phyloP scores from a whole-genome alignment of 768 basidiomycete genomes.

The Suillus lakei region DNA sequence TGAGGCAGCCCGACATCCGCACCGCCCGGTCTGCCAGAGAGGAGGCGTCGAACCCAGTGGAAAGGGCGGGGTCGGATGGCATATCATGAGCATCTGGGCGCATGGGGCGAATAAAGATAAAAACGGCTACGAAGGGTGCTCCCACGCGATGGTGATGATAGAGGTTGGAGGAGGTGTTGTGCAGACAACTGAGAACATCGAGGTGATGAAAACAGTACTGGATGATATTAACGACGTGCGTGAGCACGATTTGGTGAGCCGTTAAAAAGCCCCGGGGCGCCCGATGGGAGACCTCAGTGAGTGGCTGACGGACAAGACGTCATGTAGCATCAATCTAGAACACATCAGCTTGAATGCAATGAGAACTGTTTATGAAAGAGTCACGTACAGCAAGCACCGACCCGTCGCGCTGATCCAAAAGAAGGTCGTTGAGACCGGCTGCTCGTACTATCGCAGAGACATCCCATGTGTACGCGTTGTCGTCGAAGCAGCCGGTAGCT shows the following conservation, averaged over 20 bases:
- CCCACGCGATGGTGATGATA: too few species aligned
- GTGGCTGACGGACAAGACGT: neutral
- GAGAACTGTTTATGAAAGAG: neutral
- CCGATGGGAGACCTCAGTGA: too few species aligned
- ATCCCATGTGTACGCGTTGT: too few species aligned
- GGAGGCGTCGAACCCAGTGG: neutral
- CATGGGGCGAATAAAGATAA: neutral
- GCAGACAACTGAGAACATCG: neutral
- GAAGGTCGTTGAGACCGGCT: too few species aligned
- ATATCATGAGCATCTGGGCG: neutral
- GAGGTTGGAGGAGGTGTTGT: neutral
- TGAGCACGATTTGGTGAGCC: neutral
- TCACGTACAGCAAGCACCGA: neutral
- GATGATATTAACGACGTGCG: neutral
- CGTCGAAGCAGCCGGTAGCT: too few species aligned
- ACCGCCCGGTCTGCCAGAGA: neutral
- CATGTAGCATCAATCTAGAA: neutral
- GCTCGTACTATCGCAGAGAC: too few species aligned
- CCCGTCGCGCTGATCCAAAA: too few species aligned
- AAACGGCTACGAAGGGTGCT: neutral
- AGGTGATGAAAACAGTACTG: neutral
- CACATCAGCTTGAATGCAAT: neutral
- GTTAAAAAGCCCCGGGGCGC: neutral
- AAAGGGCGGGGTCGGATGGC: neutral
- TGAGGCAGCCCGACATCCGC: neutral